A percentile compares a stretch with the other conserved stretches of the same genome.
These are phyloP conservation scores for Penicillium concentricum DNA, from an alignment of 2,329 filamentous ascomycete genomes.

Conservation along the genomic window DNA sequence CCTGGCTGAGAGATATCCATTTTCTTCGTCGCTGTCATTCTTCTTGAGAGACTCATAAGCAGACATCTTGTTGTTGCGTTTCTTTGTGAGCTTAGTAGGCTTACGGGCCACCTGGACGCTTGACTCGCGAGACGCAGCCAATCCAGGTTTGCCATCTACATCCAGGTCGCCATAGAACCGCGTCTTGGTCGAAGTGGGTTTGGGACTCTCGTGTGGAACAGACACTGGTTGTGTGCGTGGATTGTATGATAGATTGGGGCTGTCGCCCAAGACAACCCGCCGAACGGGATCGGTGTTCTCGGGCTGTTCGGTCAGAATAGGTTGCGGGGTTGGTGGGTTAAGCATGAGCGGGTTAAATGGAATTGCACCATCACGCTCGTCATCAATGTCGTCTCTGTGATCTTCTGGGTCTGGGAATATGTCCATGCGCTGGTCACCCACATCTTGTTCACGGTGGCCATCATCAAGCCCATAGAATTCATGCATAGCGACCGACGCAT, in stretches of 20 bases:
- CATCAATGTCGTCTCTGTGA: slow-evolving; percentile 27
- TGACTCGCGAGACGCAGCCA: slow-evolving; percentile 23
- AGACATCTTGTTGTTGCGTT: slow-evolving; percentile 33
- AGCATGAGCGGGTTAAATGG: slow-evolving; percentile 46
- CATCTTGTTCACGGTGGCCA: slow-evolving; percentile 32
- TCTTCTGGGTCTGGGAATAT: slow-evolving; percentile 35
- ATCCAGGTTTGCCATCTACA: slow-evolving; percentile 24
- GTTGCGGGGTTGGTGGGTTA: slow-evolving; percentile 47
- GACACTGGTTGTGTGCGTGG: slow-evolving; percentile 23
- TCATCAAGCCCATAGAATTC: slow-evolving; percentile 37
- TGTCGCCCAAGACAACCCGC: slow-evolving; percentile 34
- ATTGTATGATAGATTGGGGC: slow-evolving; percentile 36
- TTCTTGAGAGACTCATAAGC: slow-evolving; percentile 38
- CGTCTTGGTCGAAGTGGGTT: slow-evolving; percentile 33
- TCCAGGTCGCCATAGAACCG: slow-evolving; percentile 44
- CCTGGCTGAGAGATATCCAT: slow-evolving; percentile 8
- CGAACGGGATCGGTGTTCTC: slow-evolving; percentile 27
- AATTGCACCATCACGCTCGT: slow-evolving; percentile 18
- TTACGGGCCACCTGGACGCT: slow-evolving; percentile 26
- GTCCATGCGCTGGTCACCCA: slow-evolving; percentile 38
- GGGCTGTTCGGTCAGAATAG: slow-evolving; percentile 23
- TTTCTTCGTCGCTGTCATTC: slow-evolving; percentile 27
- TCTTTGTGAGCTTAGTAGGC: slow-evolving; percentile 32
- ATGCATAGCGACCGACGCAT: slow-evolving; percentile 36
- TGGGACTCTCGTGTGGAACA: slow-evolving; percentile 19